Evolutionary conservation across 1,284 basidiomycete species (phyloP), one percentile per base, ranked within the genome.

Genomic region (Pyrrhoderma lamaoense): DNA sequence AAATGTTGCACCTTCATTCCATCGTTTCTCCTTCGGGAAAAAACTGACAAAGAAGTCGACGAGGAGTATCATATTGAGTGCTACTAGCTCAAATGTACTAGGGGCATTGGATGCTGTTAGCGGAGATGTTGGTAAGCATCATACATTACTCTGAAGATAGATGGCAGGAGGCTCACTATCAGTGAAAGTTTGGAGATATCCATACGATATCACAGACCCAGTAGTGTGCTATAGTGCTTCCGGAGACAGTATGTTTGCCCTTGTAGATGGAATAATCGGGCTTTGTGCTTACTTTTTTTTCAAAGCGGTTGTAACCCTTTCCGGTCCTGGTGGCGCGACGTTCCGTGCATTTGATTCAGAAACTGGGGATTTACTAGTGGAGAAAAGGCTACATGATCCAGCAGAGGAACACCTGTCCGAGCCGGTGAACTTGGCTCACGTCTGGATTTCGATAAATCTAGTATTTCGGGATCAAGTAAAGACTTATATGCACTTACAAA

Each of bases 11-110:
- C 86, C 85, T 1, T 61, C 67, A n/a, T 80, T 87, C 58, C 77
- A 77, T 59, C 63, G 69, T 45, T 65, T 72, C 27, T 60, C 58
- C 22, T 48, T 55, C 18, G 45, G 43, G 55, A 40, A 40, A 22
- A 40, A 40, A 16, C 57, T 35, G 40, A 44, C 43, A 61, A 57
- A 49, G 58, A 67, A 54, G 67, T 66, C 59, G 52, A 71, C 69
- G 45, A 65, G 69, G 57, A 79, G 72, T 56, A 64, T 86, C 31
- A 63, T 93, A 23, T 63, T 94, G 45, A 75, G 80, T 2, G 80
- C 83, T 1, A 93, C 91, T 0, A 70, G 73, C 42, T 85, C 76
- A 60, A 93, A 93, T 67, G 81, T 92, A 0, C 66, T 96, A 13
- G 89, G 85, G 3, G 89, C 82, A 0, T 58, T 96, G 52, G 78